Base-by-base conservation (phyloP, 371 early-diverging fungal species). In the Mucor saturninus region DNA sequence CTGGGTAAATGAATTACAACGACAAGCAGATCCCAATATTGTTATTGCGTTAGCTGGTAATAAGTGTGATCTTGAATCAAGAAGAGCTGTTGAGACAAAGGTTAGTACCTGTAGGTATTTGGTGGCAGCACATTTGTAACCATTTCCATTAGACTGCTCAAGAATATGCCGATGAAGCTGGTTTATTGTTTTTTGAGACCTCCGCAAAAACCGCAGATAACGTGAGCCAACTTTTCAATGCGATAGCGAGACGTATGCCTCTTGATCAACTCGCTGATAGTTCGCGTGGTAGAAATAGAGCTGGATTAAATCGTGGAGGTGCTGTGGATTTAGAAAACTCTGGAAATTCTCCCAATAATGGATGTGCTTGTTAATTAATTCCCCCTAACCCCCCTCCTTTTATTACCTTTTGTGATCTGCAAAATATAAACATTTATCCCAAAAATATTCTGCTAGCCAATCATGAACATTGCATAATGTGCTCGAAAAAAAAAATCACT, bases 1-100 rank as follows among this genome's bases (percentile, higher is more conserved):
- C 54, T 99, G 99, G 99, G 95, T 99, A 32, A 92, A 95, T 62
- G 99, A 99, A 72, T 86, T 98, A 62, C 95, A 95, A 81, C 90
- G 95, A 65, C 96, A 95, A 71, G 96, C 97, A 43, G 98, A 93
- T 77, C 93, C 94, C 54, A 91, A 91, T 72, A 98, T 96, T 67
- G 94, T 98, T 57, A 97, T 96, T 83, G 97, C 97, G 10, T 83
- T 99, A 61, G 97, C 96, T 46, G 99, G 97, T 56, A 97, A 98
- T 81, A 97, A 98, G 78, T 81, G 86, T 49, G 98, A 98, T 73
- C 73, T 98, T 69, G 91, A 84, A 32, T 76, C 86, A 40, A 82
- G 91, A 76, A 81, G 93, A 73, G 89, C 89, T 6, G 87, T 93
- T 60, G 82, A 88, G 26, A 83, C 79, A 35, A 86, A 90, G 74